A percentile compares a stretch with the other conserved stretches of the same genome.
Conservation (phyloP, 306 rosid species). For the Trifolium repens region DNA sequence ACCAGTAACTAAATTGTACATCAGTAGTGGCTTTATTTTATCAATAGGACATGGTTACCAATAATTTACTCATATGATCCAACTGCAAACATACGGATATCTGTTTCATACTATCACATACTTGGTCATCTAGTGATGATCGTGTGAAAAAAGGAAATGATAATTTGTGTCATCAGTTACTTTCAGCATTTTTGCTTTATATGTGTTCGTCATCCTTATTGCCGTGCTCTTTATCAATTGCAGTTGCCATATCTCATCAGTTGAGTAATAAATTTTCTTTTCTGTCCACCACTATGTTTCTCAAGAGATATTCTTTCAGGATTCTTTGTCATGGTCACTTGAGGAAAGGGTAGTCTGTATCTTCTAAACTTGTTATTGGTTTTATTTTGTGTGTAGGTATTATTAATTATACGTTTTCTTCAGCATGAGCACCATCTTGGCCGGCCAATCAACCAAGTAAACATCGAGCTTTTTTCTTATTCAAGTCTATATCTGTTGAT, state of each 20-base stretch:
- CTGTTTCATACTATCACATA: conserved; percentile 20
- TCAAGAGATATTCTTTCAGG: conserved; percentile 19
- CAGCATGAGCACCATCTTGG: conserved; percentile 98
- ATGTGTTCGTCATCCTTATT: conserved; percentile 9
- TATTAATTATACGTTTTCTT: conserved; percentile 86
- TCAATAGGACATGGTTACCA: conserved; percentile 16
- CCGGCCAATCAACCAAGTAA: conserved; percentile 91
- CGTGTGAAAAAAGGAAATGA: background rate
- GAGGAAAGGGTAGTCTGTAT: conserved; percentile 25
- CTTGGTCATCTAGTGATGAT: conserved; percentile 13
- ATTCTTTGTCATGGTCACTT: conserved; percentile 1
- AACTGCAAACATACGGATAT: conserved; percentile 11
- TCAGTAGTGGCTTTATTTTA: conserved; percentile 1
- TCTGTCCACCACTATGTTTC: conserved; percentile 8
- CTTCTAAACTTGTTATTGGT: conserved; percentile 26
- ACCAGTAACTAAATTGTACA: conserved; percentile 2
- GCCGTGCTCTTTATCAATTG: conserved; percentile 10
- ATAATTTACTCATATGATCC: conserved; percentile 18
- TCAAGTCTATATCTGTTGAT: conserved; percentile 27
- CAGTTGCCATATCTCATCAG: conserved; percentile 1
- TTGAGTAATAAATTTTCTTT: background rate
- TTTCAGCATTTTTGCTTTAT: conserved; percentile 17
- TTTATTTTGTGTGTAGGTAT: conserved; percentile 58
- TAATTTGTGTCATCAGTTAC: background rate
- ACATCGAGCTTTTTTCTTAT: conserved; percentile 26